Base-by-base conservation (phyloP, 176 grass and related monocot genomes). In the Oryza australiensis region DNA sequence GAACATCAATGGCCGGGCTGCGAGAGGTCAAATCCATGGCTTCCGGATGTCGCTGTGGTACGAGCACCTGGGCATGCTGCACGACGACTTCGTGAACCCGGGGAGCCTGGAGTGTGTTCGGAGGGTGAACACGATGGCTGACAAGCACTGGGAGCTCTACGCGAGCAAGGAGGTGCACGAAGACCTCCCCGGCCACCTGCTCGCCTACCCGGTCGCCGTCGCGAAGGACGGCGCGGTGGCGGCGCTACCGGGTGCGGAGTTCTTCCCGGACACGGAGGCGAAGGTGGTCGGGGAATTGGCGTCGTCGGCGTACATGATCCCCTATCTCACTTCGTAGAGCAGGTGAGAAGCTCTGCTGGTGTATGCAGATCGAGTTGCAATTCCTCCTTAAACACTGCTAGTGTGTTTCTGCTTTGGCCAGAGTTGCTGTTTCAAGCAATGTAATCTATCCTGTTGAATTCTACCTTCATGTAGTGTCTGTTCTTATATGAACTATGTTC, bases 1-100 rank as follows among this genome's bases (percentile, higher is more conserved):
- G 13, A 90, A 91, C 64, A 74, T 34, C 26, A 66, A 80, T 35
- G 82, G 76, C 27, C 86, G 86, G 60, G 82, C 75, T 4, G 88
- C 95, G 3, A 89, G 92, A 73, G 95, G 95, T 11, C 88, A 94
- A 68, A 84, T 98, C 75, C 90, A 98, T 0, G 95, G 95, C 14
- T 94, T 98, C 82, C 63, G 95, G 67, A 86, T 94, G 95, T 89
- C 95, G 0, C 75, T 98, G 15, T 98, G 95, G 92, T 98, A 94
- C 1, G 95, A 98, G 84, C 95, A 98, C 75, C 88, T 94, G 2
- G 95, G 95, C 11, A 82, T 87, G 92, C 68, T 94, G 18, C 87
- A 94, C 10, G 67, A 98, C 2, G 79, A 69, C 24, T 98, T 98
- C 82, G 5, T 89, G 34, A 83, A 67, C 23, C 95, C 95, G 0